phyloP scores from a whole-genome alignment of 2,329 filamentous ascomycete species.

The Boeremia exigua region DNA sequence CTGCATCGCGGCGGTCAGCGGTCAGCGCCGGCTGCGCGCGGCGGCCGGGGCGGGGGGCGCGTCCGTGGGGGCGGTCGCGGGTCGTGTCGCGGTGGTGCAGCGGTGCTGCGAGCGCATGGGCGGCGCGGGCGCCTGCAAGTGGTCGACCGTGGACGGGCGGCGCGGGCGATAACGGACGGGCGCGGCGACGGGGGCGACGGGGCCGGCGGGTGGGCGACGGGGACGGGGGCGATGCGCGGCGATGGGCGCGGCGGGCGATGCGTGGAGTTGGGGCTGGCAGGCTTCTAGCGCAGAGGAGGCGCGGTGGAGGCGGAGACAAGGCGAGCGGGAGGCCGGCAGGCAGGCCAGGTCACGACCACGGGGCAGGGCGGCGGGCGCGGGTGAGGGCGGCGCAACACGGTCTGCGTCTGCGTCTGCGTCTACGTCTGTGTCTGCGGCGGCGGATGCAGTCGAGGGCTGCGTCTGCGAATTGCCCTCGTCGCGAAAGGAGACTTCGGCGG shows the following conservation, averaged over 20 bases:
- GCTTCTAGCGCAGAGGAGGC: slow-evolving; percentile 14
- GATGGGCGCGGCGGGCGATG: slow-evolving; percentile 21
- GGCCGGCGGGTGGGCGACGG: slow-evolving; percentile 5
- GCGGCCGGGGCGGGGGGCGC: slow-evolving; percentile 1
- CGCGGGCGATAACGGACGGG: slow-evolving; percentile 13
- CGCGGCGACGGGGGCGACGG: slow-evolving; percentile 13
- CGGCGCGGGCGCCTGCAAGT: slow-evolving; percentile 14
- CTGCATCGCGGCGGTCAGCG: slow-evolving; percentile 41
- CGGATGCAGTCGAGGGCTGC: too few relatives aligned
- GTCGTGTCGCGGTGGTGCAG: slow-evolving; percentile 8
- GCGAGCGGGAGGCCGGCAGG: slow-evolving; percentile 10
- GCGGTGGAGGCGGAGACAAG: background rate
- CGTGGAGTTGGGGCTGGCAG: slow-evolving; percentile 9
- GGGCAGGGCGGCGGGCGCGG: slow-evolving; percentile 1
- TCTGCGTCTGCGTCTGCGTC: too few relatives aligned
- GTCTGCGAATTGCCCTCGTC: too few relatives aligned
- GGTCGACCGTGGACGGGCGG: too few relatives aligned
- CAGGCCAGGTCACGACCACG: slow-evolving; percentile 18
- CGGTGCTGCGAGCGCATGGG: slow-evolving; percentile 23
- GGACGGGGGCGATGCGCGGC: slow-evolving; percentile 20
- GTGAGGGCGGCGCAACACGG: too few relatives aligned
- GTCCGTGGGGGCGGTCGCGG: slow-evolving; percentile 5
- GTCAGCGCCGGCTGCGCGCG: slow-evolving; percentile 20
- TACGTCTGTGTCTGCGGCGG: too few relatives aligned
- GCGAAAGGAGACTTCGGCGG: too few relatives aligned